Evolutionary conservation across 768 basidiomycete species (phyloP), one percentile per base, ranked within the genome.

Genomic region (Bullera alba): DNA sequence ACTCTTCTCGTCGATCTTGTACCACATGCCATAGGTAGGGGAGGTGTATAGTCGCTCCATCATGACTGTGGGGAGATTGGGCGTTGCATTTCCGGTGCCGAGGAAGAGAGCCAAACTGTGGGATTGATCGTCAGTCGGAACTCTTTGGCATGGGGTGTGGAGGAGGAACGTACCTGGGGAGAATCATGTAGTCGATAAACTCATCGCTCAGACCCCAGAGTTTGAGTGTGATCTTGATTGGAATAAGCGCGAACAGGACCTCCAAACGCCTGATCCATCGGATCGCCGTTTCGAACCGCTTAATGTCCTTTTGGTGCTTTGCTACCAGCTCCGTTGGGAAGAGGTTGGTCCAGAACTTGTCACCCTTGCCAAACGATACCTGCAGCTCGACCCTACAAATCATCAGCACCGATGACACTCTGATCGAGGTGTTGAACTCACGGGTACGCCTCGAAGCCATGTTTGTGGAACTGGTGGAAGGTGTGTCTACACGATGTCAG

Each of bases 21-120:
- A 75, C 74, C 74, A 75, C 74, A 76, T 75, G 21, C 75, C 75
- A 46, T 75, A 76, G 0, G 74, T 76, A 0, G 75, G 75, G 0
- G 70, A 72, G n/a, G 75, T 76, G 58, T 73, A 75, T 0, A 76
- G 62, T 8, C 75, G 62, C 53, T 76, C 75, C 71, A 76, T 72
- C 69, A 76, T 74, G 54, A 75, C 58, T 4, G 71, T 58, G 2
- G 75, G 74, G 0, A 76, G 57, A 53, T 76, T 63, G 25, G 75
- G 75, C 1, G 75, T 76, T 0, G 74, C 75, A 38, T 76, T 75
- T 21, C 75, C 74, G 17, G 75, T 76, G 25, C 72, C 72, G 35
- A 52, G 47, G 47, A 56, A 49, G 3, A 50, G 45, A 10, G 56
- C 53, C 1, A 54, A 50, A 14, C 43, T 55, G 46, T 12, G 48